Percentiles rank a stretch among this genome's conserved stretches.
Evolutionary conservation across 257 asterid species (phyloP).

Genomic region (Gynochthodes officinalis): DNA sequence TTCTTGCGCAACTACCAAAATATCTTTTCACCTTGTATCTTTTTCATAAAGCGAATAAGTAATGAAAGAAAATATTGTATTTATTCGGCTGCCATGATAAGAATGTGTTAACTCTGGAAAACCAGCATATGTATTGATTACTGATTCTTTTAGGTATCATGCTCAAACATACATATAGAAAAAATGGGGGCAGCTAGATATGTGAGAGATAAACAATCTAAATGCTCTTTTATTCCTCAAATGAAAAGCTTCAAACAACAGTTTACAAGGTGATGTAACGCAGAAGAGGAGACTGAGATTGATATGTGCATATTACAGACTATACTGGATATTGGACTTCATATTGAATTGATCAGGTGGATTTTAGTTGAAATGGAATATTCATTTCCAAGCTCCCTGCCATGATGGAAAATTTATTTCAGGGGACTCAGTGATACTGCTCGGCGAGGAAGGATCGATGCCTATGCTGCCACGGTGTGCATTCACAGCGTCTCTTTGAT

Average conservation of each 20-base stretch:
- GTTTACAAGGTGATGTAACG: not conserved
- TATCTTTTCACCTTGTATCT: too few species aligned
- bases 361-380: not conserved
- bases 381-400: not conserved
- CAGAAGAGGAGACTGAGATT: not conserved
- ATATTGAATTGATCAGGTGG: not conserved
- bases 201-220: not conserved
- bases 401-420: constrained; percentile 11
- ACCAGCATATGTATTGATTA: too few species aligned
- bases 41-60: too few species aligned
- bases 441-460: constrained; percentile 57
- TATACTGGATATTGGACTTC: not conserved
- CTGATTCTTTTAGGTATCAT: too few species aligned
- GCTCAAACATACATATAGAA: not conserved
- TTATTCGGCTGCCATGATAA: too few species aligned
- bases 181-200: not conserved
- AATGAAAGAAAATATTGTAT: too few species aligned
- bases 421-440: constrained; percentile 63
- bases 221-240: not conserved
- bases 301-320: not conserved
- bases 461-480: constrained; percentile 88
- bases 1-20: not conserved
- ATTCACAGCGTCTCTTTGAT: not conserved
- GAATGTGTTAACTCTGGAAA: too few species aligned
- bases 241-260: not conserved